These are phyloP conservation scores for Aspergillus uvarum DNA, from an alignment of 2,329 filamentous ascomycete genomes.

Conservation along the genomic window DNA sequence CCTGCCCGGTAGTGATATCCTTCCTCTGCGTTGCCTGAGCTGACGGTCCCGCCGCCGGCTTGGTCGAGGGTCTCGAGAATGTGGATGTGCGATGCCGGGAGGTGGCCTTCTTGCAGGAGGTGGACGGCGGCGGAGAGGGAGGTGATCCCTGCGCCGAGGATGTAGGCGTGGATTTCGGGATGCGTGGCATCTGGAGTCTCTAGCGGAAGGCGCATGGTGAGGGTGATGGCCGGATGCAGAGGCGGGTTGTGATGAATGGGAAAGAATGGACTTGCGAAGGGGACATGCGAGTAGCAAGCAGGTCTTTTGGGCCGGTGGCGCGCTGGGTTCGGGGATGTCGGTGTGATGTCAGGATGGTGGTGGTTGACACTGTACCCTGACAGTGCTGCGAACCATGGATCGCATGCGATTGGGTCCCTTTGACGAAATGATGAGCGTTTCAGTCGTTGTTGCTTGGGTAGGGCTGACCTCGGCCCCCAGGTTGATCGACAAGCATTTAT, in stretches of 20 bases:
- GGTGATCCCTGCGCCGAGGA: constrained; percentile 38
- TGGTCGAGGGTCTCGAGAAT: constrained; percentile 34
- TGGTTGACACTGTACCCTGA: not conserved
- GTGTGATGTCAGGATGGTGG: not conserved
- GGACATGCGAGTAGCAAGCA: not conserved
- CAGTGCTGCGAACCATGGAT: constrained; percentile 8
- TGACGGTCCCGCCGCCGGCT: constrained; percentile 33
- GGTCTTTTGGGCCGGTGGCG: not conserved
- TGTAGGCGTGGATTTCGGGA: constrained; percentile 29
- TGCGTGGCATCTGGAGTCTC: constrained; percentile 4
- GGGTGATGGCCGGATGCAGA: not conserved
- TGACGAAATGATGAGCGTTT: constrained; percentile 7
- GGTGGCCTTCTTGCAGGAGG: constrained; percentile 36
- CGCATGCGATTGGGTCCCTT: not conserved
- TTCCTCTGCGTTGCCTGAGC: constrained; percentile 29
- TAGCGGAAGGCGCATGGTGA: not conserved
- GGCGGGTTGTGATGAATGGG: not conserved
- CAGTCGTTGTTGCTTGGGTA: not conserved
- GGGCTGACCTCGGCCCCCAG: not conserved
- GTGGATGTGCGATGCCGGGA: constrained; percentile 35
- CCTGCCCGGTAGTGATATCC: constrained; percentile 40
- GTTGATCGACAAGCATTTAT: not conserved
- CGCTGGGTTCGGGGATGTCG: not conserved
- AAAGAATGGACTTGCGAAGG: not conserved
- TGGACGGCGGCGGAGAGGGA: constrained; percentile 39